Percentiles rank a stretch among this genome's conserved stretches.
Evolutionary conservation across 495 filamentous ascomycete genomes (phyloP).

Genomic region (Pyrenula massariospora): DNA sequence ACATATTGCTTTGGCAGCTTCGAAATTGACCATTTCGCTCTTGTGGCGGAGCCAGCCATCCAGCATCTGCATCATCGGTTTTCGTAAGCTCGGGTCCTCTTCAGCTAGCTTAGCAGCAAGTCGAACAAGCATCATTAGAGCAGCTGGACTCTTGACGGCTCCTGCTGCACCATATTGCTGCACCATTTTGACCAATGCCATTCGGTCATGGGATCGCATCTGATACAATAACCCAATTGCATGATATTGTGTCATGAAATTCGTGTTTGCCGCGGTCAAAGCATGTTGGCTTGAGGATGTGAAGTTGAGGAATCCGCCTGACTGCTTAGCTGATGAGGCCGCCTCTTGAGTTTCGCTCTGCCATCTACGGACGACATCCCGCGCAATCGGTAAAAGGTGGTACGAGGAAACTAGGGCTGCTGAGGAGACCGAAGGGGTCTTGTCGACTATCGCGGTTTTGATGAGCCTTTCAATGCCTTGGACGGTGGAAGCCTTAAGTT

Average conservation of each 20-base stretch:
- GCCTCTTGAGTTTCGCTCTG: conserved; percentile 98
- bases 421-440: conserved; percentile 94
- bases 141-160: conserved; percentile 87
- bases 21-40: conserved; percentile 99
- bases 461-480: conserved; percentile 97
- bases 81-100: conserved; percentile 78
- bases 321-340: conserved; percentile 77
- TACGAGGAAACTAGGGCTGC: conserved; percentile 96
- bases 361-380: conserved; percentile 93
- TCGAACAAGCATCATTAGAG: conserved; percentile 81
- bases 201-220: conserved; percentile 94
- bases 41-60: conserved; percentile 97
- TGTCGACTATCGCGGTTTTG: conserved; percentile 99
- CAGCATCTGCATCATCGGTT: conserved; percentile 87
- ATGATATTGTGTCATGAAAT: conserved; percentile 96
- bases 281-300: conserved; percentile 54
- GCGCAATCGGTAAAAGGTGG: conserved; percentile 90
- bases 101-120: conserved; percentile 91
- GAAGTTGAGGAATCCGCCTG: conserved; percentile 82
- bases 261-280: conserved; percentile 61
- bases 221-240: conserved; percentile 96
- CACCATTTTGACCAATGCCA: conserved; percentile 99
- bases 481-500: conserved; percentile 72
- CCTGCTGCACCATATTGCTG: conserved; percentile 91
- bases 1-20: conserved; percentile 95